These are phyloP conservation scores for Phylloporus arenicola DNA, from an alignment of 768 basidiomycete genomes.

Conservation along the genomic window DNA sequence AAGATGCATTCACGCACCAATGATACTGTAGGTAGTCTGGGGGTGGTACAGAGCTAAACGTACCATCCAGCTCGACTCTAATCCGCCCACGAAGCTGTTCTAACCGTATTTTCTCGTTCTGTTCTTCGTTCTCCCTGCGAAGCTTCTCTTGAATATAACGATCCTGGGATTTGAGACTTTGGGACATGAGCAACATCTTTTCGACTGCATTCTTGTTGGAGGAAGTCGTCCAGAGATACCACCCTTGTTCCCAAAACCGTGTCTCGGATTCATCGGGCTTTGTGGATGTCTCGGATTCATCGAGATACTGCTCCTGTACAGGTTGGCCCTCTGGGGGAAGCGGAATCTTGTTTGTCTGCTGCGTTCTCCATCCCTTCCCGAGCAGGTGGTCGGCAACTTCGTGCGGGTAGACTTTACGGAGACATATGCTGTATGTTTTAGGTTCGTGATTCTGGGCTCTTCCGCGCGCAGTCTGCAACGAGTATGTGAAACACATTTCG, in stretches of 20 bases:
- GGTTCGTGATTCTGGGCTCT: conserved; percentile 48
- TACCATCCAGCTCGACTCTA: conserved; percentile 24
- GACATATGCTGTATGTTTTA: conserved; percentile 52
- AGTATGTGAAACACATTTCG: conserved; percentile 62
- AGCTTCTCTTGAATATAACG: conserved; percentile 27
- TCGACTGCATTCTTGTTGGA: conserved; percentile 49
- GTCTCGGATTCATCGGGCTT: conserved; percentile 33
- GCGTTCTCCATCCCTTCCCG: conserved; percentile 32
- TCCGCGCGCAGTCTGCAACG: conserved; percentile 52
- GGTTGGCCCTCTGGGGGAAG: conserved; percentile 64
- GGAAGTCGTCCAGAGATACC: conserved; percentile 66
- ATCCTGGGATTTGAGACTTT: conserved; percentile 47
- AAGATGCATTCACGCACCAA: conserved; percentile 35
- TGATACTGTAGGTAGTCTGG: conserved; percentile 22
- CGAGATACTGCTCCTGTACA: conserved; percentile 20
- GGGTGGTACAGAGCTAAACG: conserved; percentile 25
- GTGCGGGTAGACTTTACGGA: conserved; percentile 63
- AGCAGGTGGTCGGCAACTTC: conserved; percentile 53
- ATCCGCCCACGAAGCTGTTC: conserved; percentile 18
- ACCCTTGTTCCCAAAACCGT: conserved; percentile 67
- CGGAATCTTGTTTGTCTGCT: conserved; percentile 50
- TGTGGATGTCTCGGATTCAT: conserved; percentile 12
- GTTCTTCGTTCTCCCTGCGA: conserved; percentile 45
- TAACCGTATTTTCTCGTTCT: conserved; percentile 44
- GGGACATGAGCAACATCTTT: conserved; percentile 55